These are phyloP conservation scores for Omphalotus guepiniiformis DNA, from an alignment of 768 basidiomycete genomes.

Conservation along the genomic window DNA sequence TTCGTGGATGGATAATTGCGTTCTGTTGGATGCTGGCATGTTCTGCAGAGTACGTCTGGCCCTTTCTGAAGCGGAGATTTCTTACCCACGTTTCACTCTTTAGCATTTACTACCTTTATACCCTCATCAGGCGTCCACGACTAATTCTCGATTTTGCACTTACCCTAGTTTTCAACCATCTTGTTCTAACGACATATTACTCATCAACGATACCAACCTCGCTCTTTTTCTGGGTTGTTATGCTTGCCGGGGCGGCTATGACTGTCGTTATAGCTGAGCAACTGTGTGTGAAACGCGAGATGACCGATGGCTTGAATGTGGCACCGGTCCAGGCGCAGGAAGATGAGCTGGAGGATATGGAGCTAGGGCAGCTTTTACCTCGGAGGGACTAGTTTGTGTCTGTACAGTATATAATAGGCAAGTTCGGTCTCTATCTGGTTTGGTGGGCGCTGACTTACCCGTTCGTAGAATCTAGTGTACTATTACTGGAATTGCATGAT, in stretches of 20 bases:
- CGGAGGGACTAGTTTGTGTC: slow-evolving; percentile 31
- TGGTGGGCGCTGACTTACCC: too few species aligned
- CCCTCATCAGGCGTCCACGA: slow-evolving; percentile 85
- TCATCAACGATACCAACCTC: slow-evolving; percentile 80
- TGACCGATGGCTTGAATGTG: slow-evolving; percentile 76
- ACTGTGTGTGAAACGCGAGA: slow-evolving; percentile 85
- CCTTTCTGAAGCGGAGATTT: slow-evolving; percentile 3
- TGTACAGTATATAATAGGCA: slow-evolving; percentile 1
- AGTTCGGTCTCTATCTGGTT: too few species aligned
- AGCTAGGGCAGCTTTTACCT: slow-evolving; percentile 40
- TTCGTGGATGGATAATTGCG: slow-evolving; percentile 88
- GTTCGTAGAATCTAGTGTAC: too few species aligned
- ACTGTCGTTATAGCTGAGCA: slow-evolving; percentile 86
- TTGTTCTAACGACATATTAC: slow-evolving; percentile 93
- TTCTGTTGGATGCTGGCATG: slow-evolving; percentile 82
- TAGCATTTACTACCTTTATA: slow-evolving; percentile 78
- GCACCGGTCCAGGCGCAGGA: slow-evolving; percentile 45
- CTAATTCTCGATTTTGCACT: slow-evolving; percentile 92
- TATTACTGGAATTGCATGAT: too few species aligned
- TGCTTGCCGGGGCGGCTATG: slow-evolving; percentile 64
- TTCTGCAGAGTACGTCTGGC: slow-evolving; percentile 73
- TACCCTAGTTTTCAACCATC: slow-evolving; percentile 87
- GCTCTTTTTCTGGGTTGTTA: slow-evolving; percentile 86
- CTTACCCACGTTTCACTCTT: slow-evolving; percentile 1
- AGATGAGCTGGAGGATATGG: slow-evolving; percentile 59